A percentile compares a stretch with the other conserved stretches of the same genome.
Evolutionary conservation across 352 stramenopile genomes (phyloP).

Genomic region (Elongisporangium senticosum): DNA sequence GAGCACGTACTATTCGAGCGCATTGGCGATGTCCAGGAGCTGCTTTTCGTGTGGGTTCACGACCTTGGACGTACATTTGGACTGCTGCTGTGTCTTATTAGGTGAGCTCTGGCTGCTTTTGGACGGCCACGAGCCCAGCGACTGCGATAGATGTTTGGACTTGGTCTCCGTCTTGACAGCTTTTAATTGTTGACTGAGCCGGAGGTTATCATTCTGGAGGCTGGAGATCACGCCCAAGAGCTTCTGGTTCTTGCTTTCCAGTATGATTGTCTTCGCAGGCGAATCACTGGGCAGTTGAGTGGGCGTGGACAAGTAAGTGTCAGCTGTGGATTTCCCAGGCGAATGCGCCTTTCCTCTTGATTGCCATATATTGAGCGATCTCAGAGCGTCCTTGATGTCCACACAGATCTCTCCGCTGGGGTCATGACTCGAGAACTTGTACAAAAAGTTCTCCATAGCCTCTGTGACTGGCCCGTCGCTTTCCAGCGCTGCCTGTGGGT

Average conservation of each 20-base stretch:
- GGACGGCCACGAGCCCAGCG: not conserved
- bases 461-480: constrained; percentile 37
- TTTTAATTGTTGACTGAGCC: constrained; percentile 32
- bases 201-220: constrained; percentile 35
- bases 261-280: constrained; percentile 13
- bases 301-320: not conserved
- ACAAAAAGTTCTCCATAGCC: constrained; percentile 61
- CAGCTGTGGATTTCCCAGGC: constrained; percentile 2
- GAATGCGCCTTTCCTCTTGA: constrained; percentile 1
- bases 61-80: constrained; percentile 5
- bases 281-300: constrained; percentile 8
- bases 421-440: constrained; percentile 34
- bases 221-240: constrained; percentile 31
- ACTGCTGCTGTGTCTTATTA: not conserved
- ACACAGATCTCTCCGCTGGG: constrained; percentile 31
- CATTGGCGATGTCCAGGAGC: constrained; percentile 37
- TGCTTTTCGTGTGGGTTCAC: constrained; percentile 39
- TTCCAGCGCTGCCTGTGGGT: constrained; percentile 14
- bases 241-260: constrained; percentile 43
- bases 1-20: constrained; percentile 40
- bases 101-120: not conserved
- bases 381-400: constrained; percentile 46
- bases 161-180: constrained; percentile 4
- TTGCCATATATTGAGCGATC: constrained; percentile 56
- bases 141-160: constrained; percentile 4